Base-by-base conservation (phyloP, 1,139 yeast species). In the Pneumocystis sp. region DNA sequence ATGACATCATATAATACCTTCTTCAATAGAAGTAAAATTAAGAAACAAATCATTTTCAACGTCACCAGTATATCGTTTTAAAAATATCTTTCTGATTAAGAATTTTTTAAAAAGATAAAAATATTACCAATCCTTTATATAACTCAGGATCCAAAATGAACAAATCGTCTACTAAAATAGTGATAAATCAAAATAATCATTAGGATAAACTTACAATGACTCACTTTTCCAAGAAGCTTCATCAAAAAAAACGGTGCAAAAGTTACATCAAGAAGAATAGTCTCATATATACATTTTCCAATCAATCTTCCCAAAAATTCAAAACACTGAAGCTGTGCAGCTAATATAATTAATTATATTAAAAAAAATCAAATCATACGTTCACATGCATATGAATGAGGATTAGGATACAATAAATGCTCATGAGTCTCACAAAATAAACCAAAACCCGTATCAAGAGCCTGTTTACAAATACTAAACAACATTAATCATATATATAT, bases 241-340 rank as follows among this genome's bases (percentile, higher is more conserved):
- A 84, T 85, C 63, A 93, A 75, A 72, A 93, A 93, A 70, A 90
- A 89, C 2, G 95, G 89, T 0, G 97, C 91, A 79, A 93, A 91
- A 21, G 85, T 82, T 35, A 89, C 82, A 74, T 91, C 96, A 17
- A 93, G 83, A 69, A 91, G 78, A 2, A 90, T 86, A 65, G 85
- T 84, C 66, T 89, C 96, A 72, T 87, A 89, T n/a, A 93, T 77
- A 72, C 97, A 90, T 73, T 90, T 93, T 0, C 97, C 98, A 63
- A 93, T 79, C 10, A 90, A 77, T 75, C 82, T 84, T 0, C 98
- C 98, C 70, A 90, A 74, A 71, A 89, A 90, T 69, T 80, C 79
- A 63, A 83, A 75, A 67, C 80, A 80, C 37, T 75, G 72, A 64
- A 85, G 73, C 37, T 66, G 67, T 37, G 67, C 66, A 5, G 68